A percentile compares a stretch with the other conserved stretches of the same genome.
Evolutionary conservation across 257 asterid genomes (phyloP).

Genomic region (Petrea volubilis): DNA sequence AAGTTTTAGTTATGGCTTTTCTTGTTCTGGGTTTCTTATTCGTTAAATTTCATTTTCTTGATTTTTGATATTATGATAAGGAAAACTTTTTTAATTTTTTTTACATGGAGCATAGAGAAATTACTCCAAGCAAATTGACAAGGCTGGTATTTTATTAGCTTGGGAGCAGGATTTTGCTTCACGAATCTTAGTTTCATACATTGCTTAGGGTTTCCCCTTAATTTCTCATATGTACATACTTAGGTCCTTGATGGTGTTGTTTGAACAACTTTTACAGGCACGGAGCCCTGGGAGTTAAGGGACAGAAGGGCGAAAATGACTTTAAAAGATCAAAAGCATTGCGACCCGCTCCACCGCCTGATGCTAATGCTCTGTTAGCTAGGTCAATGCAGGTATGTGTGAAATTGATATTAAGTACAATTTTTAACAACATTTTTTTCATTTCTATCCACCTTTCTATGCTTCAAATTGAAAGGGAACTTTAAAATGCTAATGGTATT

Average conservation of each 20-base stretch:
- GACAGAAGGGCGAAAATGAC: slow-evolving; percentile 46
- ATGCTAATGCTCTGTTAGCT: slow-evolving; percentile 46
- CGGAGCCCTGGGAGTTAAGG: slow-evolving; percentile 51
- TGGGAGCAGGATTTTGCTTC: slow-evolving; percentile 8
- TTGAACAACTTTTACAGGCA: slow-evolving; percentile 47
- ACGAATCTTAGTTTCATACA: neutral
- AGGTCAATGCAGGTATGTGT: slow-evolving; percentile 56
- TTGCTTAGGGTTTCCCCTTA: neutral
- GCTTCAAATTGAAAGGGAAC: neutral
- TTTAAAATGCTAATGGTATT: neutral
- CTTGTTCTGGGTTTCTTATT: neutral
- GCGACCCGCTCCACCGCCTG: slow-evolving; percentile 50
- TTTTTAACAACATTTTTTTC: neutral
- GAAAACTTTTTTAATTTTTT: neutral
- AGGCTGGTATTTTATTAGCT: neutral
- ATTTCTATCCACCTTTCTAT: neutral
- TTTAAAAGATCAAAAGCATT: slow-evolving; percentile 48
- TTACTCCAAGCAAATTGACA: neutral
- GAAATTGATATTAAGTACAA: neutral
- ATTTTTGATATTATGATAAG: neutral
- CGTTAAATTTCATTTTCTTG: neutral
- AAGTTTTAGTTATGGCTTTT: neutral
- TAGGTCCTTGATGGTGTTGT: slow-evolving; percentile 11
- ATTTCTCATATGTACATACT: neutral
- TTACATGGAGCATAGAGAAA: neutral